Percentiles rank a stretch among this genome's conserved stretches.
phyloP scores from a whole-genome alignment of 2,329 filamentous ascomycete species.

The Colletotrichum sp. region DNA sequence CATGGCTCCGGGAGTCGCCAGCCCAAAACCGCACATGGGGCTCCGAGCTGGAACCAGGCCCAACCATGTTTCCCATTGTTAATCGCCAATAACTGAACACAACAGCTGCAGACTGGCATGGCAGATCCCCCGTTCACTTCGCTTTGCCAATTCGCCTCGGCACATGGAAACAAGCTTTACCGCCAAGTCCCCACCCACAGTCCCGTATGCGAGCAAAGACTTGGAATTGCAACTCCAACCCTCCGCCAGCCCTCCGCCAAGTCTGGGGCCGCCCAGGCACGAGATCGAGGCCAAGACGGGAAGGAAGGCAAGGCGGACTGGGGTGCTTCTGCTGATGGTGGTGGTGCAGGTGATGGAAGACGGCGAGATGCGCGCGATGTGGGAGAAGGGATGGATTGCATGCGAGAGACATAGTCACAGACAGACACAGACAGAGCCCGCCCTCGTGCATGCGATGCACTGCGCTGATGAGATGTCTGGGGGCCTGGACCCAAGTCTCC shows the following conservation, averaged over 20 bases:
- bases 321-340: background rate
- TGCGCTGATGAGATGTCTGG: background rate
- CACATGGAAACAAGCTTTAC: constrained; percentile 21
- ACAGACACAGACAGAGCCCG: background rate
- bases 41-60: background rate
- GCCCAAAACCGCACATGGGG: background rate
- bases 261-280: constrained; percentile 10
- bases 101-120: background rate
- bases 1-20: constrained; percentile 14
- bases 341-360: background rate
- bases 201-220: constrained; percentile 1
- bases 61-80: background rate
- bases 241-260: background rate
- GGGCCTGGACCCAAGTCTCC: background rate
- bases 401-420: background rate
- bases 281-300: constrained; percentile 19
- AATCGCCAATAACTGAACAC: background rate
- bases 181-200: constrained; percentile 18
- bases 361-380: background rate
- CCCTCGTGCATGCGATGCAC: background rate
- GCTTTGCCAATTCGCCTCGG: background rate
- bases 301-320: background rate
- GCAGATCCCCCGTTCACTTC: background rate
- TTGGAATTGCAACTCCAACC: background rate
- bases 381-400: background rate